Evolutionary conservation across 768 basidiomycete species (phyloP).

Genomic region (Calocybe indica): DNA sequence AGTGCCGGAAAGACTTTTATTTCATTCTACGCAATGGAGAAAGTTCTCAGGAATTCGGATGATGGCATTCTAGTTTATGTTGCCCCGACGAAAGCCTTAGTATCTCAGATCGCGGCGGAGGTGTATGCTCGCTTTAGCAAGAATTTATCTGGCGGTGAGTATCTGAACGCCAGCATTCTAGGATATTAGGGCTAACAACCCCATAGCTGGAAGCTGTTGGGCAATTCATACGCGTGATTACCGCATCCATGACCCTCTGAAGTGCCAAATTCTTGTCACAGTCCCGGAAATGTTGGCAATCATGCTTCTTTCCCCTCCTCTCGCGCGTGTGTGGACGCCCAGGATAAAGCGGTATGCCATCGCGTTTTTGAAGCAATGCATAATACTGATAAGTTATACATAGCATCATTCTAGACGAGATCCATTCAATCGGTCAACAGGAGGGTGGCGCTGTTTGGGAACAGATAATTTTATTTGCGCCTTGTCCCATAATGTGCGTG

Average conservation of each 20-base stretch:
- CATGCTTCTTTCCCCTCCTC: slow-evolving; percentile 62
- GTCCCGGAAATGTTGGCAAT: slow-evolving; percentile 68
- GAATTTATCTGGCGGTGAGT: slow-evolving; percentile 37
- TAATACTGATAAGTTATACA: slow-evolving; percentile 2
- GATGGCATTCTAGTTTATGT: slow-evolving; percentile 68
- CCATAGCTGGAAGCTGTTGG: slow-evolving; percentile 47
- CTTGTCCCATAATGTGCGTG: slow-evolving; percentile 65
- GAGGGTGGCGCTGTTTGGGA: slow-evolving; percentile 71
- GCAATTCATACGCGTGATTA: slow-evolving; percentile 63
- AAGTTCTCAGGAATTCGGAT: slow-evolving; percentile 53
- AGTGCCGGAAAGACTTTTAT: slow-evolving; percentile 77
- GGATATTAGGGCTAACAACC: background rate
- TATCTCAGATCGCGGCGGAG: slow-evolving; percentile 67
- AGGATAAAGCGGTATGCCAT: slow-evolving; percentile 48
- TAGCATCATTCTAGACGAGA: slow-evolving; percentile 66
- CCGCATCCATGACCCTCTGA: slow-evolving; percentile 54
- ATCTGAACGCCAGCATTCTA: background rate
- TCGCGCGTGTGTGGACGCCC: slow-evolving; percentile 57
- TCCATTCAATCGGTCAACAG: slow-evolving; percentile 66
- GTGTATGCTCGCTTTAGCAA: slow-evolving; percentile 66
- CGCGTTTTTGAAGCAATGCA: background rate
- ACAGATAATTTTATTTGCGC: slow-evolving; percentile 63
- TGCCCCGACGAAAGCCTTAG: slow-evolving; percentile 71
- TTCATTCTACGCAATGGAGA: slow-evolving; percentile 74
- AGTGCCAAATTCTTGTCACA: slow-evolving; percentile 69